Conservation (phyloP, 148 eudicot genomes). For the Chenopodium berlandieri region DNA sequence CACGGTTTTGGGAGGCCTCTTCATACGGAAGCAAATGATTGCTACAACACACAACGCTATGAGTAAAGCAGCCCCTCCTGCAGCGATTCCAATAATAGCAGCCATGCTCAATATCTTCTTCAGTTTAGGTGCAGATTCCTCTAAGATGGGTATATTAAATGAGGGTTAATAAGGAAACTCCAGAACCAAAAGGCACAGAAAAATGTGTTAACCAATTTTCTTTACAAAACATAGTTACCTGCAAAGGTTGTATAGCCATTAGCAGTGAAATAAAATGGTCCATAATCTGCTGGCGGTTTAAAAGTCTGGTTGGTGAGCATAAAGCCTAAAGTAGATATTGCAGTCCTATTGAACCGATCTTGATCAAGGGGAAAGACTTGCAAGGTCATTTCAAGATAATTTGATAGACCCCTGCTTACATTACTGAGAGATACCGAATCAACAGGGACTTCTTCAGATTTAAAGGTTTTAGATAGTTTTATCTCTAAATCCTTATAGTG, state of each 20-base stretch:
- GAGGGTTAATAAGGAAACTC: neutral
- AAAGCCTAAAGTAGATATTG: conserved; percentile 40
- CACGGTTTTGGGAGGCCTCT: conserved; percentile 36
- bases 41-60: conserved; percentile 35
- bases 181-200: neutral
- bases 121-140: neutral
- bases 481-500: conserved; percentile 34
- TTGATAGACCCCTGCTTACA: conserved; percentile 30
- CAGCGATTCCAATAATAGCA: conserved; percentile 47
- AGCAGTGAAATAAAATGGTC: conserved; percentile 45
- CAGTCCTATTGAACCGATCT: conserved; percentile 53
- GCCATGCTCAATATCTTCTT: conserved; percentile 34
- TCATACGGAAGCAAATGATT: conserved; percentile 40
- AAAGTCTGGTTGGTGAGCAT: conserved; percentile 59
- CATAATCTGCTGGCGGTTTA: conserved; percentile 42
- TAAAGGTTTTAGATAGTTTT: conserved; percentile 37
- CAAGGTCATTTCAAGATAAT: conserved; percentile 42
- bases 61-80: conserved; percentile 46
- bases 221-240: conserved; percentile 30
- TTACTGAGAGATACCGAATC: conserved; percentile 56
- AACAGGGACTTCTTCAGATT: conserved; percentile 32
- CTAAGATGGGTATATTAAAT: conserved; percentile 23
- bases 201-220: neutral
- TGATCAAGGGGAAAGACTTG: conserved; percentile 44
- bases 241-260: conserved; percentile 33